Evolutionary conservation across 1,284 basidiomycete genomes (phyloP).

Genomic region (Xerocomus amazonicus): DNA sequence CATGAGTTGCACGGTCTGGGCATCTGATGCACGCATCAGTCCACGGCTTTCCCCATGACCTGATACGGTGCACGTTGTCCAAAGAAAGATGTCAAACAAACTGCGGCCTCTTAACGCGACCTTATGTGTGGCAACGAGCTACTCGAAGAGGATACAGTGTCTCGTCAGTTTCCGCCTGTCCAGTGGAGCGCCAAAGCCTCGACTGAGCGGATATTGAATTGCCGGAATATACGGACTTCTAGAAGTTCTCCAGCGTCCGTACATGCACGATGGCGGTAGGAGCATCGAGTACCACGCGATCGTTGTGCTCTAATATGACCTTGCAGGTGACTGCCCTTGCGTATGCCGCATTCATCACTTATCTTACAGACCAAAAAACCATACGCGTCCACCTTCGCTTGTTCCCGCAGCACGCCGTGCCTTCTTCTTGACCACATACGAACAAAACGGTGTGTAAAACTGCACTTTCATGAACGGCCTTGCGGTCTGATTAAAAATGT

Average conservation of each 20-base stretch:
- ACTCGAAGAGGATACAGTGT: slow-evolving; percentile 18
- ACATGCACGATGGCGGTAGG: slow-evolving; percentile 17
- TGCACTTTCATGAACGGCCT: slow-evolving; percentile 6
- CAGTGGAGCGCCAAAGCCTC: slow-evolving; percentile 28
- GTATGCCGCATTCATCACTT: slow-evolving; percentile 22
- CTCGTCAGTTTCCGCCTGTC: slow-evolving; percentile 6
- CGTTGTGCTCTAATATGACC: slow-evolving; percentile 6
- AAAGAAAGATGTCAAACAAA: slow-evolving; percentile 5
- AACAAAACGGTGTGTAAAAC: slow-evolving; percentile 16
- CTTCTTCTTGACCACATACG: slow-evolving; percentile 10
- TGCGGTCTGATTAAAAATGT: slow-evolving; percentile 9
- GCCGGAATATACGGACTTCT: slow-evolving; percentile 29
- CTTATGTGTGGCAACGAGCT: slow-evolving; percentile 9
- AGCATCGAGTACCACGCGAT: slow-evolving; percentile 24
- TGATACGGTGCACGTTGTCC: slow-evolving; percentile 8
- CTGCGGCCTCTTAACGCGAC: slow-evolving; percentile 3
- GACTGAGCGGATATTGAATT: slow-evolving; percentile 35
- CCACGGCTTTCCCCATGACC: slow-evolving; percentile 10
- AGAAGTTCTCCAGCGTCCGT: slow-evolving; percentile 24
- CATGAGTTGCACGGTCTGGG: slow-evolving; percentile 8
- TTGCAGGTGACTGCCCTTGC: slow-evolving; percentile 15
- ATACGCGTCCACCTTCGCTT: slow-evolving; percentile 19
- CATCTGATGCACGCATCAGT: slow-evolving; percentile 21
- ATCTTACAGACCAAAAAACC: slow-evolving; percentile 14
- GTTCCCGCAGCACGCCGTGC: slow-evolving; percentile 15